Evolutionary conservation across 306 rosid species (phyloP).

Genomic region (Prunus mongolica): DNA sequence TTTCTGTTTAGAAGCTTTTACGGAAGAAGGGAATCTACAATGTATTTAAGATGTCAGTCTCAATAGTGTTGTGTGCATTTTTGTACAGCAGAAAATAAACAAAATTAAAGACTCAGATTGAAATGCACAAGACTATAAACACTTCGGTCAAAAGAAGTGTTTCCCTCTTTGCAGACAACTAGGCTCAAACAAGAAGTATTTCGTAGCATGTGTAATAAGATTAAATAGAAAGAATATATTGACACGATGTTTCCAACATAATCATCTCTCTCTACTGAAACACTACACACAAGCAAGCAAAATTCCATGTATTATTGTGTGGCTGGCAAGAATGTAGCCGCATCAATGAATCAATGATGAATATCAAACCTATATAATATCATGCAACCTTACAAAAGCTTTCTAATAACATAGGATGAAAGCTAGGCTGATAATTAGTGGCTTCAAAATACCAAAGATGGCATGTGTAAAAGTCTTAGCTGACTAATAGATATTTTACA

Average conservation of each 20-base stretch:
- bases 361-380: background rate
- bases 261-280: background rate
- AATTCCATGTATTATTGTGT: no score
- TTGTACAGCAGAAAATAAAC: slow-evolving; percentile 3
- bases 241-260: background rate
- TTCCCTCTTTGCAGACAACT: no score
- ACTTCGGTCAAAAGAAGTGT: slow-evolving; percentile 20
- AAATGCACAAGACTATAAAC: background rate
- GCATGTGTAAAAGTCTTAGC: no score
- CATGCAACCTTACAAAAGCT: background rate
- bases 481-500: no score
- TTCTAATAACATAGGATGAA: background rate
- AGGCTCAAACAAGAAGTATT: no score
- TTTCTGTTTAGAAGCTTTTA: slow-evolving; percentile 46
- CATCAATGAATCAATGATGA: background rate
- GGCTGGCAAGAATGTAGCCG: no score
- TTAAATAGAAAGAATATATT: background rate
- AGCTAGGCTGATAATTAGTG: no score
- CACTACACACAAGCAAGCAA: no score
- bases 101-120: background rate
- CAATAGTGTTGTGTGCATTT: slow-evolving; percentile 12
- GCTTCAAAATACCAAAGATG: no score
- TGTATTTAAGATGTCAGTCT: slow-evolving; percentile 9
- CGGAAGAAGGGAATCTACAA: slow-evolving; percentile 65
- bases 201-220: background rate